These are phyloP conservation scores for Phlyctochytrium bullatum DNA, from an alignment of 192 early-diverging fungal species.

Conservation along the genomic window DNA sequence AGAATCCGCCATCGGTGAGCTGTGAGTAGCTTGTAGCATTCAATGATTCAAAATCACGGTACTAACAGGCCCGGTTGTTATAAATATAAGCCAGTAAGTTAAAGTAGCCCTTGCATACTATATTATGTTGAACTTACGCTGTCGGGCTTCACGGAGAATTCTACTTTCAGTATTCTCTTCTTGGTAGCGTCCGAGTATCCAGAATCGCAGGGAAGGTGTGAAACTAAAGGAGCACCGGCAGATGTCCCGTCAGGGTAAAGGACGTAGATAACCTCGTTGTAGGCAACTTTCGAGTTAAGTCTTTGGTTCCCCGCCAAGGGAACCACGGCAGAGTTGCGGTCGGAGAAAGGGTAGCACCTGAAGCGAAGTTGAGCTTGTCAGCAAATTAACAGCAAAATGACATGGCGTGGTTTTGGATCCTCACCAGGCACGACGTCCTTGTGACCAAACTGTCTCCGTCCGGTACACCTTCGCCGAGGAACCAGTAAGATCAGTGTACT, in stretches of 20 bases:
- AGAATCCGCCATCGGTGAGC: not conserved
- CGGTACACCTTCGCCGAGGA: not conserved
- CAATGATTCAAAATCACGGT: not conserved
- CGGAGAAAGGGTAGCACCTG: not conserved
- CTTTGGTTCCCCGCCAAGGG: too few species aligned
- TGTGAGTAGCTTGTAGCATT: not conserved
- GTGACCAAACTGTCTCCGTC: not conserved
- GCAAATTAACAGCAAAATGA: too few species aligned
- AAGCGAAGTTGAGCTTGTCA: not conserved
- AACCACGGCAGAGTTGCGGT: not conserved
- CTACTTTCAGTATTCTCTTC: too few species aligned
- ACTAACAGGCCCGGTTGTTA: not conserved
- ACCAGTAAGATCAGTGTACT: not conserved
- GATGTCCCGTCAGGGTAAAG: slow-evolving; percentile 9
- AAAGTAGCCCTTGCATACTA: too few species aligned
- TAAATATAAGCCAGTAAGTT: not conserved
- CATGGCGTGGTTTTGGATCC: too few species aligned
- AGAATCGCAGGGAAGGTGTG: slow-evolving; percentile 4
- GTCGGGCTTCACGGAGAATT: not conserved
- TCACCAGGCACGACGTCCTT: not conserved
- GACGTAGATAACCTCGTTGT: too few species aligned
- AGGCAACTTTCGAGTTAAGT: too few species aligned
- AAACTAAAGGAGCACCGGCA: slow-evolving; percentile 16
- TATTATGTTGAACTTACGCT: not conserved
- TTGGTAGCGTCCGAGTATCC: slow-evolving; percentile 22